These are phyloP conservation scores for Fusarium caatingaense DNA, from an alignment of 2,329 filamentous ascomycete species.

Conservation along the genomic window DNA sequence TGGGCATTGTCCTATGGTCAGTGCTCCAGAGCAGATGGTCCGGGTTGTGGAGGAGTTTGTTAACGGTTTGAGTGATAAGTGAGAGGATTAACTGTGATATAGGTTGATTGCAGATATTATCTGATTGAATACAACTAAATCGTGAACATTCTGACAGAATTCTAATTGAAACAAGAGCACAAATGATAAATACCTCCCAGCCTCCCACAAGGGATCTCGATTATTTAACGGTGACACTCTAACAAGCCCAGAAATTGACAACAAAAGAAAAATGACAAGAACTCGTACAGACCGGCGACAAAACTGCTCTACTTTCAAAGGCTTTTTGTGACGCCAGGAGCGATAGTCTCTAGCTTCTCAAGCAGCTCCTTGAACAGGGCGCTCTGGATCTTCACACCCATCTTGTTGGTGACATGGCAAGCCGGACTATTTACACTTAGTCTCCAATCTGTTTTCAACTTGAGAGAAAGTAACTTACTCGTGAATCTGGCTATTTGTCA, in stretches of 20 bases:
- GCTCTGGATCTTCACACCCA: conserved; percentile 47
- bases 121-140: no score
- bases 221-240: no score
- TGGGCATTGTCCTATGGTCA: conserved; percentile 2
- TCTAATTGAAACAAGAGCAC: no score
- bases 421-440: conserved; percentile 29
- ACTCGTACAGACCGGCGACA: background rate
- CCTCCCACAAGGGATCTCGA: no score
- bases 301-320: rapidly evolving
- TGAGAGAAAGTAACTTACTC: conserved; percentile 14
- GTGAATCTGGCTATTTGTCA: conserved; percentile 49
- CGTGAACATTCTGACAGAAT: no score
- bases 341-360: conserved; percentile 47
- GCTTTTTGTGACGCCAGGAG: conserved; percentile 13
- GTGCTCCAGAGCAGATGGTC: background rate
- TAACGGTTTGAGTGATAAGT: background rate
- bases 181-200: no score
- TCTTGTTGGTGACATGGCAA: conserved; percentile 48
- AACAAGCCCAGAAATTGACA: background rate
- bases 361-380: conserved; percentile 51
- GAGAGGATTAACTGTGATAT: background rate
- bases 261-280: background rate
- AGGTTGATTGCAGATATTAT: background rate
- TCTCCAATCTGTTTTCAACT: rapidly evolving
- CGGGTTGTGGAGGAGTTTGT: background rate